phyloP scores from a whole-genome alignment of 2,329 filamentous ascomycete species.

The Lomentospora prolificans region DNA sequence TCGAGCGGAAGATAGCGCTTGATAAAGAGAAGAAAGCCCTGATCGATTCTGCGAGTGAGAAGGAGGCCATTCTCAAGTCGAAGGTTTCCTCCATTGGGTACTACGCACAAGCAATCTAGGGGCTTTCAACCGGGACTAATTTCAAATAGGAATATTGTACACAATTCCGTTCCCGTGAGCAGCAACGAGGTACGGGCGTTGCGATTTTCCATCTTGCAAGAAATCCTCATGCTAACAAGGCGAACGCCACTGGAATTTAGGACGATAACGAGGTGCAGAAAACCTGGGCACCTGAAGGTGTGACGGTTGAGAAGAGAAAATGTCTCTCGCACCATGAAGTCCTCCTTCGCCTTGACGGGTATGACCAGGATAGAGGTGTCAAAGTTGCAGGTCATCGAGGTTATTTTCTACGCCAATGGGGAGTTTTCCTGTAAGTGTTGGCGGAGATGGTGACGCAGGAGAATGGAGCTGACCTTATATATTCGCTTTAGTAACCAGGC shows the following conservation, averaged over 20 bases:
- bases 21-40: constrained; percentile 75
- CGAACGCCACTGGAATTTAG: constrained; percentile 19
- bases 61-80: constrained; percentile 61
- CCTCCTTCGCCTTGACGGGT: constrained; percentile 75
- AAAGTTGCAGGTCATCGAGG: constrained; percentile 93
- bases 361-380: constrained; percentile 83
- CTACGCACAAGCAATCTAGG: constrained; percentile 29
- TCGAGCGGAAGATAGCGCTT: constrained; percentile 67
- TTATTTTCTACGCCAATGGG: constrained; percentile 85
- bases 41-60: constrained; percentile 63
- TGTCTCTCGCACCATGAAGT: constrained; percentile 92
- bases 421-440: constrained; percentile 56
- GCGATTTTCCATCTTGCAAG: background rate
- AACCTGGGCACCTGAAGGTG: constrained; percentile 72
- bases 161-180: constrained; percentile 75
- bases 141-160: constrained; percentile 45
- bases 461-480: constrained; percentile 12
- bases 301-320: constrained; percentile 63
- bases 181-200: constrained; percentile 56
- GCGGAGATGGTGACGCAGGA: too few relatives aligned
- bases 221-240: constrained; percentile 5
- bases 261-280: constrained; percentile 73
- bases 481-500: constrained; percentile 55
- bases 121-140: constrained; percentile 16
- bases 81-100: constrained; percentile 84